Conservation (phyloP, 345 rosid species). For the Arabidopsis thaliana region DNA sequence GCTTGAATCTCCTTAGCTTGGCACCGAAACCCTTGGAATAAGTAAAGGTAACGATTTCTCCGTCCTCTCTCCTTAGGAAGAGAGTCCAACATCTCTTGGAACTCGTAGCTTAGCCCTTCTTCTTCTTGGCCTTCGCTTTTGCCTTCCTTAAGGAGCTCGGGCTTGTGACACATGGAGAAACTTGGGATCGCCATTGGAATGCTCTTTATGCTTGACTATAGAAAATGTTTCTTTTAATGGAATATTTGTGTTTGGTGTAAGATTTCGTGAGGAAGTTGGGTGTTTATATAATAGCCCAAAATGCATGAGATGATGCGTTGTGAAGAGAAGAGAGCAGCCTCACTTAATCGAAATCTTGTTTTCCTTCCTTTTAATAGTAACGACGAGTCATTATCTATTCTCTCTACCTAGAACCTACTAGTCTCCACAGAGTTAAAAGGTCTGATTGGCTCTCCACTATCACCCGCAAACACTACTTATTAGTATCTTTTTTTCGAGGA, state of each 20-base stretch:
- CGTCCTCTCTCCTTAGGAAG: conserved; percentile 73
- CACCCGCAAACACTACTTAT: too few relatives aligned
- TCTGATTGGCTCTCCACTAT: too few relatives aligned
- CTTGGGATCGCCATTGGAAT: conserved; percentile 39
- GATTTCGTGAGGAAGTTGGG: conserved; percentile 26
- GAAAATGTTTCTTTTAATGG: not conserved
- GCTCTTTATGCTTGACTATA: conserved; percentile 31
- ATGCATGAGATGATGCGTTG: conserved; percentile 34
- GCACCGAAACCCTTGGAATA: conserved; percentile 78
- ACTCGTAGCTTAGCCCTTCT: conserved; percentile 54
- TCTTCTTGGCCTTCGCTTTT: conserved; percentile 26
- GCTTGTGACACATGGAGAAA: conserved; percentile 32
- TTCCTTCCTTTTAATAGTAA: too few relatives aligned
- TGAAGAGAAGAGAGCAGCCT: conserved; percentile 27
- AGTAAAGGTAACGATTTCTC: conserved; percentile 65
- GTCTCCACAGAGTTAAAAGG: too few relatives aligned
- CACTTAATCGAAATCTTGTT: too few relatives aligned
- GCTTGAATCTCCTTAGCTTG: conserved; percentile 66
- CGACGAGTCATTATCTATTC: too few relatives aligned
- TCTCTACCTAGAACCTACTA: too few relatives aligned
- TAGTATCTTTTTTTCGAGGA: too few relatives aligned
- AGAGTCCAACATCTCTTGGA: conserved; percentile 54
- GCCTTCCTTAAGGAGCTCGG: conserved; percentile 20
- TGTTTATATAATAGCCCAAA: conserved; percentile 41
- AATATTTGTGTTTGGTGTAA: conserved; percentile 18